Percentiles rank a stretch among this genome's conserved stretches.
These are phyloP conservation scores for Leccinum ponderosum DNA, from an alignment of 1,284 basidiomycete genomes.

Conservation along the genomic window DNA sequence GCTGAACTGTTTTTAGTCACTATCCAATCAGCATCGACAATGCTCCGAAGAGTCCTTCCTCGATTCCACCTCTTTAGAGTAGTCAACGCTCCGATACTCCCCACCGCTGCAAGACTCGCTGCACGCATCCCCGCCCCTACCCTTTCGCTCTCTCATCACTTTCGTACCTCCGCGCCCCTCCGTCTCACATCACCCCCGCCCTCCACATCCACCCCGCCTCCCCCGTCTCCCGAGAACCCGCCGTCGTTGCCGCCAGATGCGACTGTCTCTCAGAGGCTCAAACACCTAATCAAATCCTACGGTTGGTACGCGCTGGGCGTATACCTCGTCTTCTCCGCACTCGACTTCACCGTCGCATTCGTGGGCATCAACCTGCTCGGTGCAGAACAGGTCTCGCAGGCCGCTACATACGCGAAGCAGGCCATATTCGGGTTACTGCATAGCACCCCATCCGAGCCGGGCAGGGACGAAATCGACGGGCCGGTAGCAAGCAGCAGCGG, in stretches of 20 bases:
- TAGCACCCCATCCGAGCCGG: slow-evolving; percentile 61
- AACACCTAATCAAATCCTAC: slow-evolving; percentile 86
- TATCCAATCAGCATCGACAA: neutral
- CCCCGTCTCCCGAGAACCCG: neutral
- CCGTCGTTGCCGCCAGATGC: slow-evolving; percentile 33
- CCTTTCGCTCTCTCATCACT: slow-evolving; percentile 41
- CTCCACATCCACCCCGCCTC: slow-evolving; percentile 34
- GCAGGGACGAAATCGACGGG: slow-evolving; percentile 53
- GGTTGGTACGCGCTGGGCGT: slow-evolving; percentile 92
- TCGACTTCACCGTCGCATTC: slow-evolving; percentile 87
- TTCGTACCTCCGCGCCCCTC: slow-evolving; percentile 48
- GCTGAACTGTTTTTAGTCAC: neutral
- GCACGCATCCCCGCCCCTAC: slow-evolving; percentile 23
- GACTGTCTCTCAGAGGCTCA: slow-evolving; percentile 72
- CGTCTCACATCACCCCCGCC: slow-evolving; percentile 30
- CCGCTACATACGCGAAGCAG: slow-evolving; percentile 62
- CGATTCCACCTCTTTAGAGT: slow-evolving; percentile 30
- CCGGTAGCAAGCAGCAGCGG: slow-evolving; percentile 37
- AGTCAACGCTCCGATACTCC: slow-evolving; percentile 44
- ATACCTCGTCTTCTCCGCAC: slow-evolving; percentile 67
- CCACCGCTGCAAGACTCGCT: slow-evolving; percentile 35
- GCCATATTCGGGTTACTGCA: slow-evolving; percentile 42
- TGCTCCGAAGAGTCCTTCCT: slow-evolving; percentile 31
- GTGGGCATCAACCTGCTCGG: slow-evolving; percentile 85
- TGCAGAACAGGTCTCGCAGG: slow-evolving; percentile 82